A percentile compares a stretch with the other conserved stretches of the same genome.
Conservation (phyloP, 495 filamentous ascomycete genomes). For the Annulohypoxylon bovei region DNA sequence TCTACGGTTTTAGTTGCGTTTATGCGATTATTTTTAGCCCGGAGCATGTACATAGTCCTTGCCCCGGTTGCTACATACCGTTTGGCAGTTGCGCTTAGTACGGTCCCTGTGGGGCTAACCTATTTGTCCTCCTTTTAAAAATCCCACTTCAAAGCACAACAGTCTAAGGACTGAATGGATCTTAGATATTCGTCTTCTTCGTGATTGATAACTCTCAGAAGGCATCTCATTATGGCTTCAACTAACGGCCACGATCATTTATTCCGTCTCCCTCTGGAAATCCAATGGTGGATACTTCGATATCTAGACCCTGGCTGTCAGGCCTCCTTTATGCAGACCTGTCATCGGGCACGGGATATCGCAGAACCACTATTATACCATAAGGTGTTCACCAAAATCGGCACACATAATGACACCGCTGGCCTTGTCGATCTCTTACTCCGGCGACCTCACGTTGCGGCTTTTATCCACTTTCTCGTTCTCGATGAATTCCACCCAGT, state of each 20-base stretch:
- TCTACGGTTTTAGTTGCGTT: background rate
- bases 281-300: constrained; percentile 37
- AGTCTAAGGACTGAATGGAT: background rate
- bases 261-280: constrained; percentile 27
- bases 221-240: constrained; percentile 6
- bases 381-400: constrained; percentile 14
- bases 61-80: constrained; percentile 26
- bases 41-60: constrained; percentile 35
- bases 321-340: constrained; percentile 26
- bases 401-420: constrained; percentile 19
- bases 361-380: constrained; percentile 32
- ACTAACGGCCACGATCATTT: constrained; percentile 4
- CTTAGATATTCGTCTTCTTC: constrained; percentile 1
- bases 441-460: constrained; percentile 22
- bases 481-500: constrained; percentile 38
- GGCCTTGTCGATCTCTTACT: constrained; percentile 23
- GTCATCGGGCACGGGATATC: constrained; percentile 12
- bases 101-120: constrained; percentile 26
- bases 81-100: constrained; percentile 12
- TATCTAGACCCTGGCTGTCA: constrained; percentile 23
- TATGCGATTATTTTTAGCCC: constrained; percentile 3
- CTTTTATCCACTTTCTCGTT: constrained; percentile 19
- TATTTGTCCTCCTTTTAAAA: constrained; percentile 20
- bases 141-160: constrained; percentile 10
- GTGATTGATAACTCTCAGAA: background rate